Percentiles rank a stretch among this genome's conserved stretches.
phyloP scores from a whole-genome alignment of 192 early-diverging fungal species.

The Physocladia obscura region DNA sequence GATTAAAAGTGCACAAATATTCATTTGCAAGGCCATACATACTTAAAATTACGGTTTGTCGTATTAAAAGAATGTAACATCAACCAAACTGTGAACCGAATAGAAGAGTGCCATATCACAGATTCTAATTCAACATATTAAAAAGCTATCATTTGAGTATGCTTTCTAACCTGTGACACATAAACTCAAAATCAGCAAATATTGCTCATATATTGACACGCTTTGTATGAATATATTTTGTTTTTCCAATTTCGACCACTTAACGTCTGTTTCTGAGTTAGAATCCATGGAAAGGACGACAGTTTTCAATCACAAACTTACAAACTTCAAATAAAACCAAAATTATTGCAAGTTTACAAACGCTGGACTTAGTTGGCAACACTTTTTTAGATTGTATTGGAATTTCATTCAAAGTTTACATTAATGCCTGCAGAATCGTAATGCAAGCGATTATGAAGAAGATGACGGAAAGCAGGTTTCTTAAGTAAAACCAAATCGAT shows the following conservation, averaged over 20 bases:
- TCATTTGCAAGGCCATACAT: background rate
- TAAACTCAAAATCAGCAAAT: conserved; percentile 67
- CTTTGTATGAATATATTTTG: conserved; percentile 41
- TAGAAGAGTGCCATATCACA: conserved; percentile 55
- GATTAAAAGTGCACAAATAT: background rate
- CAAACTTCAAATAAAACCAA: conserved; percentile 87
- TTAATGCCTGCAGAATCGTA: conserved; percentile 30
- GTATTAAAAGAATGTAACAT: no score
- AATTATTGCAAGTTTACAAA: conserved; percentile 74
- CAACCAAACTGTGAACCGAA: conserved; percentile 51
- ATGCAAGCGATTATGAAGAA: conserved; percentile 76
- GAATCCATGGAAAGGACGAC: background rate
- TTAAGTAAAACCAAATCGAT: conserved; percentile 91
- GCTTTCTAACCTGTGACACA: conserved; percentile 73
- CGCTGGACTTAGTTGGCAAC: conserved; percentile 49
- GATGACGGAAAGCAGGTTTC: conserved; percentile 80
- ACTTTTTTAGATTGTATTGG: background rate
- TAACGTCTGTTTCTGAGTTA: conserved; percentile 59
- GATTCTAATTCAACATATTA: conserved; percentile 50
- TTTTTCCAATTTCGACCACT: conserved; percentile 88
- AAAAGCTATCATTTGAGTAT: no score
- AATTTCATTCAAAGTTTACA: background rate
- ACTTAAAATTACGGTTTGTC: background rate
- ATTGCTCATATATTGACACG: conserved; percentile 49
- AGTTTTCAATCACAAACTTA: conserved; percentile 23